Base-by-base conservation (phyloP, 2,329 filamentous ascomycete genomes). In the Arthrobotrys iridis region DNA sequence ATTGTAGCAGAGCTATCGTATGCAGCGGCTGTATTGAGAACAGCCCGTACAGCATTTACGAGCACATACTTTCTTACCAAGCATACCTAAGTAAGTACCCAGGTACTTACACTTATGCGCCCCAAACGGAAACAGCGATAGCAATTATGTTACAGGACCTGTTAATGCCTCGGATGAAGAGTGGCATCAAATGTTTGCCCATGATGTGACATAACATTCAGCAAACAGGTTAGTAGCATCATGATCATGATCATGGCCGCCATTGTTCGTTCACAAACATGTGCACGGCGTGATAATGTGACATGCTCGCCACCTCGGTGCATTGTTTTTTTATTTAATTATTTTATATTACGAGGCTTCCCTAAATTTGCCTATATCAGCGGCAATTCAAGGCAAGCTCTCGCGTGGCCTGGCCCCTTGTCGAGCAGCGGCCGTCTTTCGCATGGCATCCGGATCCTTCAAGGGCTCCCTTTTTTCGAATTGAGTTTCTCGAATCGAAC, bases 21-120 rank as follows among this genome's bases (percentile, higher is more conserved):
- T 55, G 50, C 50, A 55, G 15, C 50, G 50, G 50, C 35, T 55
- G 50, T 55, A 55, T 37, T 55, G 50, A 55, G 28, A 55, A 55
- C 30, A 18, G 50, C 24, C 45, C 50, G 50, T 55, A 35, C 30
- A 30, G 28, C 30, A 20, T 55, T 37, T 3, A 7, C 22, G 10
- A 22, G 30, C 18, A 55, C 50, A 30, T 55, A 33, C n/a, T n/a
- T n/a, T n/a, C n/a, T n/a, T n/a, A n/a, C n/a, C n/a, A n/a, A 18
- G 40, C 40, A 43, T 4, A 22, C 40, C 40, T 43, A 20, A 15
- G n/a, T n/a, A n/a, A n/a, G n/a, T n/a, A n/a, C n/a, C n/a, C n/a
- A n/a, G n/a, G n/a, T n/a, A n/a, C n/a, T n/a, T n/a, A n/a, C n/a
- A n/a, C 7, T 43, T 22, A 43, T 43, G 46, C 46, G 46, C 50